Base-by-base conservation (phyloP, 192 early-diverging fungal genomes). In the Phycomyces nitens region DNA sequence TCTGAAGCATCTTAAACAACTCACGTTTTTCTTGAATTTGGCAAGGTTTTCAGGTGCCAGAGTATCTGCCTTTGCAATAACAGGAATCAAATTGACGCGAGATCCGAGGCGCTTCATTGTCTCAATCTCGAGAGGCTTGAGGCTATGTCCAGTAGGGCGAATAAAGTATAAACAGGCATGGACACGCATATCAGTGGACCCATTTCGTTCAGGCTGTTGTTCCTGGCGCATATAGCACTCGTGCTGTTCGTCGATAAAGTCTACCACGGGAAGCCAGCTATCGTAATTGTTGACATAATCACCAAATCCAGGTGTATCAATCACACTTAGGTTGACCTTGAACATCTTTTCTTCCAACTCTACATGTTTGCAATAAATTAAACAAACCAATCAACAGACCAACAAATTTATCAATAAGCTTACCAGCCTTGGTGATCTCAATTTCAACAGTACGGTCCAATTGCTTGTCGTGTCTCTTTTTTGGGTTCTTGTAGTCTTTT, bases 331-430 rank as follows among this genome's bases (percentile, higher is more conserved):
- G 68, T 92, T 90, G 55, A 99, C 85, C 67, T 89, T 88, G 61
- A 99, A 92, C 50, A 90, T 92, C 72, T 92, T 96, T 77, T 99
- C 97, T 75, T 99, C 94, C 59, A 99, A 87, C n/a, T 95, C 97
- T 81, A 73, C 9, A 24, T 38, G 18, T 21, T 38, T 20, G 20
- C 14, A 5, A 41, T 12, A 41, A 6, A 34, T 42, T 1, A 27
- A 5, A 39, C 5, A 11, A 39, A 23, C 3, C 0, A 14, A 21
- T 42, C 15, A 38, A 56, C 5, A 16, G 23, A 14, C 9, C 6
- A 54, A 11, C 6, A 44, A 21, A 10, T 22, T 11, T 29, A 16
- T 34, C 18, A 14, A 41, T 5, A 12, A 18, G 14, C 66, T 61
- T 77, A 90, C 90, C 97, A 64, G 97, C 95, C 71, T 95, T 92